Evolutionary conservation across 495 filamentous ascomycete species (phyloP).

Genomic region (Pyrenopolyporus hunteri): DNA sequence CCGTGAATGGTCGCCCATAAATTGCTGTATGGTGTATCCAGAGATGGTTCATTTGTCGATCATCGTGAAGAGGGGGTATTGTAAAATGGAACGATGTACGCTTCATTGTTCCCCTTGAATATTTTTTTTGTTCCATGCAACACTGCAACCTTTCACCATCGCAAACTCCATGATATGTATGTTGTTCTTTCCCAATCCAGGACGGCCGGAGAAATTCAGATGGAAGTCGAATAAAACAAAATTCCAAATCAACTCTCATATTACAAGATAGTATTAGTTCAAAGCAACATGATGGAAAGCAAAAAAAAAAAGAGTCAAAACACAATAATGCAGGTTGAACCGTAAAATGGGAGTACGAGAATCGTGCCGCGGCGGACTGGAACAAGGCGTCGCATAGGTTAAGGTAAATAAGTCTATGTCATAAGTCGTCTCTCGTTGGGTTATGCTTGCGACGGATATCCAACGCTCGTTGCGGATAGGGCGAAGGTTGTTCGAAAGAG

Average conservation of each 20-base stretch:
- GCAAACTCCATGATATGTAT: conserved; percentile 38
- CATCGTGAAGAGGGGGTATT: conserved; percentile 44
- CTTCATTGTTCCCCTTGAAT: conserved; percentile 35
- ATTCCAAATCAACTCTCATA: conserved; percentile 40
- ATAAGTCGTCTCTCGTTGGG: conserved; percentile 39
- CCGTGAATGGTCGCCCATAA: conserved; percentile 48
- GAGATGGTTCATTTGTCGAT: conserved; percentile 44
- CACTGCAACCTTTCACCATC: conserved; percentile 37
- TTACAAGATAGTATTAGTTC: conserved; percentile 41
- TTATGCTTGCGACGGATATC: conserved; percentile 33
- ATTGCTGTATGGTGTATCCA: conserved; percentile 47
- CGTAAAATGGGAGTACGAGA: conserved; percentile 19
- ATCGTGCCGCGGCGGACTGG: conserved; percentile 23
- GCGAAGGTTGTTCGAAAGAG: no score
- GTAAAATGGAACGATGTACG: conserved; percentile 39
- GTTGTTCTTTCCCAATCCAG: conserved; percentile 37
- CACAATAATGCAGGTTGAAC: conserved; percentile 25
- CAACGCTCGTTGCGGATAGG: conserved; percentile 24
- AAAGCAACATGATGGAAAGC: conserved; percentile 22
- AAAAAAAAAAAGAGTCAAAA: conserved; percentile 4
- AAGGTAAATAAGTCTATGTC: conserved; percentile 39
- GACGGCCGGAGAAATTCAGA: conserved; percentile 32
- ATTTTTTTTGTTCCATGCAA: conserved; percentile 35
- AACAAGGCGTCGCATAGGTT: conserved; percentile 25
- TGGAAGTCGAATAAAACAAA: conserved; percentile 30